Percentiles rank a stretch among this genome's conserved stretches.
These are phyloP conservation scores for Blastomyces emzantsi DNA, from an alignment of 2,329 filamentous ascomycete genomes.

Conservation along the genomic window DNA sequence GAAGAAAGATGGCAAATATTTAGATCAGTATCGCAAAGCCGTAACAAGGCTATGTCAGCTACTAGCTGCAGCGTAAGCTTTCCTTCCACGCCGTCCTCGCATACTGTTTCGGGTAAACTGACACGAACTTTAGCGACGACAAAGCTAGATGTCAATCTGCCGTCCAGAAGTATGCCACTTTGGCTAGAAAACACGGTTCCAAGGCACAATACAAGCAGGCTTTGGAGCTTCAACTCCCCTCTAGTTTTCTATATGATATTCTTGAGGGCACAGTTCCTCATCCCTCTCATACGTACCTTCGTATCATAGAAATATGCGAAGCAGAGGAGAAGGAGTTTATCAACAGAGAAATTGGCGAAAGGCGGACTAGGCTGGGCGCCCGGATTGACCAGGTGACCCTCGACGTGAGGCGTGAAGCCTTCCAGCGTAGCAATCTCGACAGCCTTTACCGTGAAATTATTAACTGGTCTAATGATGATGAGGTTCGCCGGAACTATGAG, in stretches of 20 bases:
- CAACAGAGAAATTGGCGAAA: conserved; percentile 80
- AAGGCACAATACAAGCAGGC: conserved; percentile 66
- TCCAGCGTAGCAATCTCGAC: conserved; percentile 66
- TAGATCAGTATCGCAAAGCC: conserved; percentile 66
- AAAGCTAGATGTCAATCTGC: conserved; percentile 51
- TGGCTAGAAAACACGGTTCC: conserved; percentile 63
- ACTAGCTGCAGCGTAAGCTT: conserved; percentile 53
- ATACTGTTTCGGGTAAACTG: neutral
- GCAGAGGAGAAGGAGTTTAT: conserved; percentile 79
- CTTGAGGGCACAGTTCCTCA: conserved; percentile 77
- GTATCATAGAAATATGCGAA: conserved; percentile 74
- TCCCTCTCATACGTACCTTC: conserved; percentile 70
- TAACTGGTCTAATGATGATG: conserved; percentile 84
- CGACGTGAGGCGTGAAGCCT: conserved; percentile 82
- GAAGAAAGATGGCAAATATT: conserved; percentile 58
- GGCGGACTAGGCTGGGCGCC: conserved; percentile 78
- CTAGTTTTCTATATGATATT: conserved; percentile 67
- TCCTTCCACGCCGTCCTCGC: neutral
- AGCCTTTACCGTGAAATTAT: conserved; percentile 73
- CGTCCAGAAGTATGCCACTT: conserved; percentile 70
- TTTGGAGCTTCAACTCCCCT: conserved; percentile 66
- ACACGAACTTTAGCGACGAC: conserved; percentile 42
- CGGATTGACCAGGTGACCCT: conserved; percentile 71
- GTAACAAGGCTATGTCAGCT: conserved; percentile 66
- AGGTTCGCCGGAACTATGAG: conserved; percentile 72